These are phyloP conservation scores for Microthyrium microscopicum DNA, from an alignment of 2,329 filamentous ascomycete species.

Conservation along the genomic window DNA sequence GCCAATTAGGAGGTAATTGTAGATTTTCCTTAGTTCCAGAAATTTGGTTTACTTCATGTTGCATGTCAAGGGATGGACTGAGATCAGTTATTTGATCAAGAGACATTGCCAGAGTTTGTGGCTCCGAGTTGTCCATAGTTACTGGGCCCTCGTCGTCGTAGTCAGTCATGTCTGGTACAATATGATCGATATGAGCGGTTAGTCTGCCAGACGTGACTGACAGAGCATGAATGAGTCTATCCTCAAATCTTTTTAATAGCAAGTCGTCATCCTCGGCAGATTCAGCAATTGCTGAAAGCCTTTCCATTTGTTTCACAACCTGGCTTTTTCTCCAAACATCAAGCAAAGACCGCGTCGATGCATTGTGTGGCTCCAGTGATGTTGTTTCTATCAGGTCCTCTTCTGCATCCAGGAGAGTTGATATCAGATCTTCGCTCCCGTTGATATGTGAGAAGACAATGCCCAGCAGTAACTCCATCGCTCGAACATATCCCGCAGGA, in stretches of 20 bases:
- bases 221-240: no score
- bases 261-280: no score
- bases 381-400: slow-evolving; percentile 33
- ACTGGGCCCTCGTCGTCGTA: neutral
- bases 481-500: slow-evolving; percentile 64
- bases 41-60: neutral
- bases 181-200: no score
- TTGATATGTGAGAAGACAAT: slow-evolving; percentile 48
- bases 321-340: slow-evolving; percentile 46
- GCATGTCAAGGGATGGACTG: neutral
- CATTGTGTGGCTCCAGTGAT: slow-evolving; percentile 34
- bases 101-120: neutral
- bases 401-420: slow-evolving; percentile 33
- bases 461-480: slow-evolving; percentile 51
- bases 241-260: no score
- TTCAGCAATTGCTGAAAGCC: neutral
- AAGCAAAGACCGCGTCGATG: no score
- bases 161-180: neutral
- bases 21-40: slow-evolving; percentile 9
- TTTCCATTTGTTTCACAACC: slow-evolving; percentile 17
- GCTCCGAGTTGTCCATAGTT: neutral
- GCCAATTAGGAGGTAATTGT: slow-evolving; percentile 36
- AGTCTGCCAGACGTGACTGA: no score
- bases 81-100: neutral
- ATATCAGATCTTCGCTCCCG: slow-evolving; percentile 41